Evolutionary conservation across 2,329 filamentous ascomycete genomes (phyloP), one percentile per base, ranked within the genome.

Genomic region (Curvularia hawaiiensis): DNA sequence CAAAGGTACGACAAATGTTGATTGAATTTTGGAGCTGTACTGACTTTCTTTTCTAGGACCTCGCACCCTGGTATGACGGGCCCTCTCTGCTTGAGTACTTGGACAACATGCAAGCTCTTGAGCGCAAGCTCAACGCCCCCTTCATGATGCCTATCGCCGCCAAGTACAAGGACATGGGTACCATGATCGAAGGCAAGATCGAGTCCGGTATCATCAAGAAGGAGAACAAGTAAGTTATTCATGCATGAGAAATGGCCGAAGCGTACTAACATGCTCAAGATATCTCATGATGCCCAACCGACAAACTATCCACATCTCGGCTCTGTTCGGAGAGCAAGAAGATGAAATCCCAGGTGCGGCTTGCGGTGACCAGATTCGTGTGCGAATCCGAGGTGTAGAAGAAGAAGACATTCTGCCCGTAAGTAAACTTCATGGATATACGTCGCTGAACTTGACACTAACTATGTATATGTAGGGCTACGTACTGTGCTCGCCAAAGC

Each of bases 141-240:
- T 98, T 99, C 84, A 98, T 99, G 95, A 97, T 99, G 93, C 91
- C 95, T 9, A 85, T 99, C 64, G 91, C 90, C 63, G 92, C 91
- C 78, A 99, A 99, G 80, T 99, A 98, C 82, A 87, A 90, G 69
- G 96, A 99, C 75, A 89, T 99, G 84, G 95, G 95, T 70, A 99
- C 95, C 61, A 92, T 99, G 85, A 86, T 97, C 41, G 96, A 99
- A 80, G 95, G 95, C 66, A 97, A 97, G 84, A 90, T 99, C 64
- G 95, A 99, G 79, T 90, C 93, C 18, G 94, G 67, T 39, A 51
- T 58, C 35, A 58, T 58, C 30, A 58, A 58, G 30, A 58, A 58
- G 33, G 56, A 58, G 16, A 52, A 58, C 39, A 58, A 58, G 56
- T 55, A 33, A 40, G 54, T 49, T 18, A 1, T 39, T 14, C 14